Conservation (phyloP, 495 filamentous ascomycete species). For the Amphirosellinia nigrospora region DNA sequence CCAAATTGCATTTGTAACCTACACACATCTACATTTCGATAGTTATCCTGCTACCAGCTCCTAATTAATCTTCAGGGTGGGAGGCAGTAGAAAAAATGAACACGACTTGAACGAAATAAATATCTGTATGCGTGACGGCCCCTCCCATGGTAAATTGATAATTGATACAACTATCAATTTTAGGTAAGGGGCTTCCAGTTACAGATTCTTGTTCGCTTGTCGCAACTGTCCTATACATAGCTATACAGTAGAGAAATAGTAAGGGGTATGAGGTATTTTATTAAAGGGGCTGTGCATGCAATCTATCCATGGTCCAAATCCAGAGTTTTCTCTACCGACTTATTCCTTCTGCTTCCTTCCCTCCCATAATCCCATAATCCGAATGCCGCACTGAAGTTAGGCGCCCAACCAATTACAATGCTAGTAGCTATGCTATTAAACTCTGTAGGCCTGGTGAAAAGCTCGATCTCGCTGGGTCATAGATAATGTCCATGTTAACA, state of each 20-base stretch:
- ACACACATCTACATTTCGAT: neutral
- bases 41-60: neutral
- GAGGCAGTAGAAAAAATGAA: neutral
- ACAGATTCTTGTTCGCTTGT: neutral
- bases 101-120: neutral
- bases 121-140: neutral
- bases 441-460: neutral
- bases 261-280: neutral
- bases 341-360: neutral
- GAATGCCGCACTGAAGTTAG: neutral
- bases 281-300: neutral
- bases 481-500: neutral
- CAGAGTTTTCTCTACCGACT: neutral
- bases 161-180: neutral
- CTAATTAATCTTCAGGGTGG: neutral
- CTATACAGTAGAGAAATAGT: neutral
- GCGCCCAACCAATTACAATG: neutral
- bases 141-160: neutral
- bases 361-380: neutral
- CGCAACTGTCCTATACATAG: neutral
- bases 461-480: neutral
- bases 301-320: neutral
- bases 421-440: slow-evolving; percentile 7
- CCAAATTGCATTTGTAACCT: too few species aligned
- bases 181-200: neutral